Base-by-base conservation (phyloP, 75 land plant species). In the Selaginella tamariscina region DNA sequence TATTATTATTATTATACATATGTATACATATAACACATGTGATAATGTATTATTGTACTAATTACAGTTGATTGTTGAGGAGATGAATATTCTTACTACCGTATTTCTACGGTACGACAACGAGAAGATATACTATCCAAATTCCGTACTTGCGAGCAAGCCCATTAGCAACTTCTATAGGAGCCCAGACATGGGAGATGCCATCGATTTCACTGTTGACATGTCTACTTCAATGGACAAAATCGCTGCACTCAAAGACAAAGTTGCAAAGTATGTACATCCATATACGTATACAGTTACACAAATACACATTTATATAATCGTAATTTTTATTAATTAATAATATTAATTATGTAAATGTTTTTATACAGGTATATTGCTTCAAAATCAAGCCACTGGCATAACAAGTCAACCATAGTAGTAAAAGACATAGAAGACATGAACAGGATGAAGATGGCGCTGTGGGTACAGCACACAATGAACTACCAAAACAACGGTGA, bases 61-160 rank as follows among this genome's bases (percentile, higher is more conserved):
- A 20, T 57, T 68, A 55, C 78, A 85, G 88, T 72, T 85, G 82
- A 64, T 76, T 28, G 88, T 85, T 1, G 88, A 85, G 60, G 84
- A 82, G 66, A 82, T 84, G 86, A 82, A 82, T 31, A 85, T 85
- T 24, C 66, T 85, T 32, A 85, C 82, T 1, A 85, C 87, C 2
- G 65, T 80, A 24, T 85, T 85, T 60, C 54, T 85, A 73, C 71
- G 75, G 55, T 74, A 68, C 55, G 83, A 86, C 78, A 83, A 86
- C 71, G 86, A 80, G 67, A 86, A 86, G 65, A 78, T 86, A 33
- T 81, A 77, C 65, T 80, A 81, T 75, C 86, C 88, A 24, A 86
- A 86, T 72, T 59, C 80, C 23, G 74, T 79, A 31, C 62, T 85
- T 44, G 65, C 78, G 1, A 80, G 75, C 29, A 85, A 82, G 65